phyloP scores from a whole-genome alignment of 2,329 filamentous ascomycete genomes.

The Fusarium sp. region DNA sequence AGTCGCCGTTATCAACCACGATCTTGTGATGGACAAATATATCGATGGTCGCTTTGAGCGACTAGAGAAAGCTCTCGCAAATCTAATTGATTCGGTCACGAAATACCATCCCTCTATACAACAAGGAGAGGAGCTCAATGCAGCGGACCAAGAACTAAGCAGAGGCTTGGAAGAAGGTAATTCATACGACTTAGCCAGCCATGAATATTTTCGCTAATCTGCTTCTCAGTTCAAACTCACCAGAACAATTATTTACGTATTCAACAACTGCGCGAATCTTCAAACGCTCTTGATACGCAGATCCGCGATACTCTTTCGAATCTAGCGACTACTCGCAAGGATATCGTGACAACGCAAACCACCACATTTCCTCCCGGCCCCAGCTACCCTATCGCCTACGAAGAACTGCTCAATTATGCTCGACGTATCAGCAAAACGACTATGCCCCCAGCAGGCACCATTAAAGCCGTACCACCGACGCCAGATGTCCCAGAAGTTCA shows the following conservation, averaged over 20 bases:
- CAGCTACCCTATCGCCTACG: slow-evolving; percentile 70
- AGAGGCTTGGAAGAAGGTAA: slow-evolving; percentile 73
- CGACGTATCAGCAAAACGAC: slow-evolving; percentile 84
- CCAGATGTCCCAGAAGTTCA: slow-evolving; percentile 40
- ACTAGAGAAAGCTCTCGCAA: slow-evolving; percentile 72
- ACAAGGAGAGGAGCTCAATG: slow-evolving; percentile 74
- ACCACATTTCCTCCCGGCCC: slow-evolving; percentile 63
- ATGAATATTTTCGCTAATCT: slow-evolving; percentile 1
- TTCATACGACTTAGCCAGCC: neutral
- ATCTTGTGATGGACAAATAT: slow-evolving; percentile 65
- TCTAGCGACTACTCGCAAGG: slow-evolving; percentile 78
- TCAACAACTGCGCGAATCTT: slow-evolving; percentile 72
- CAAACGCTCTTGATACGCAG: slow-evolving; percentile 73
- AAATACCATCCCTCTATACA: slow-evolving; percentile 80
- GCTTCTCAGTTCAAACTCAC: slow-evolving; percentile 70
- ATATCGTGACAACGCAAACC: slow-evolving; percentile 72
- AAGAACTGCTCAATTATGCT: slow-evolving; percentile 80
- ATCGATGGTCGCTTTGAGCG: slow-evolving; percentile 72
- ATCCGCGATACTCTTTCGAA: slow-evolving; percentile 75
- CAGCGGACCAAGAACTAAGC: slow-evolving; percentile 74
- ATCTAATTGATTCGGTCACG: slow-evolving; percentile 80
- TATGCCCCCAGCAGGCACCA: slow-evolving; percentile 69
- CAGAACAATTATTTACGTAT: slow-evolving; percentile 79
- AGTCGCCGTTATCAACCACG: neutral
- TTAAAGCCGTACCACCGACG: slow-evolving; percentile 50